These are phyloP conservation scores for Tolypocladium cylindrosporum DNA, from an alignment of 2,329 filamentous ascomycete species.

Conservation along the genomic window DNA sequence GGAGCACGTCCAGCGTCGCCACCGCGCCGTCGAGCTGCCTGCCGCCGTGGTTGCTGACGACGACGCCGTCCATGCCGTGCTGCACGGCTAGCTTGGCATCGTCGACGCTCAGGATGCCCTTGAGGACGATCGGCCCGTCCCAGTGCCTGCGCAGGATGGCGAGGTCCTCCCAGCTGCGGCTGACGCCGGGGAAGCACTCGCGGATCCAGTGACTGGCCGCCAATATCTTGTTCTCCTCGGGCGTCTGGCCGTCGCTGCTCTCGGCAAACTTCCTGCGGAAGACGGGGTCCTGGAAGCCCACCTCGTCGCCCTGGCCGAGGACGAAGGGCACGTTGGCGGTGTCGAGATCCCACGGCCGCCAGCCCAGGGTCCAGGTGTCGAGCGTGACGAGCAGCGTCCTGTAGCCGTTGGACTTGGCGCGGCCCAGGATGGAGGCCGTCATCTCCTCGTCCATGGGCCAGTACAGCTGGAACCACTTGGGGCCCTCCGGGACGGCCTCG, in stretches of 20 bases:
- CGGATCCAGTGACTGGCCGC: constrained; percentile 43
- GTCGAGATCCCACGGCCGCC: constrained; percentile 60
- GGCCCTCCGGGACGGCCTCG: constrained; percentile 42
- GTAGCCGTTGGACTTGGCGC: constrained; percentile 53
- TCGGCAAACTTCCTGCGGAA: constrained; percentile 30
- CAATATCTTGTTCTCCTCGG: constrained; percentile 36
- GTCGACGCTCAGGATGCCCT: constrained; percentile 29
- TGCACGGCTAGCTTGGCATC: constrained; percentile 27
- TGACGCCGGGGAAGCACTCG: constrained; percentile 34
- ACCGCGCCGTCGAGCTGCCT: constrained; percentile 29
- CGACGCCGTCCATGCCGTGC: constrained; percentile 27
- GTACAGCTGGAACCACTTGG: constrained; percentile 67
- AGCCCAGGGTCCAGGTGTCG: constrained; percentile 60
- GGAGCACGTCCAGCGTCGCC: constrained; percentile 43
- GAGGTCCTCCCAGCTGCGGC: constrained; percentile 52
- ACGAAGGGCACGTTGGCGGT: constrained; percentile 51
- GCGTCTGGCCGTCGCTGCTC: constrained; percentile 31
- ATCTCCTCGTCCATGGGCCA: constrained; percentile 59
- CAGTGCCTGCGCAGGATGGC: constrained; percentile 47
- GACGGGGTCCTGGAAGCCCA: constrained; percentile 58
- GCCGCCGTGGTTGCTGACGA: constrained; percentile 32
- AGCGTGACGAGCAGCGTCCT: constrained; percentile 61
- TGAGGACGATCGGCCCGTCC: constrained; percentile 40
- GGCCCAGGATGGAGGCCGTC: constrained; percentile 50
- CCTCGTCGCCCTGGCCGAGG: constrained; percentile 44